phyloP scores from a whole-genome alignment of 257 asterid genomes.

The Rhazya stricta region DNA sequence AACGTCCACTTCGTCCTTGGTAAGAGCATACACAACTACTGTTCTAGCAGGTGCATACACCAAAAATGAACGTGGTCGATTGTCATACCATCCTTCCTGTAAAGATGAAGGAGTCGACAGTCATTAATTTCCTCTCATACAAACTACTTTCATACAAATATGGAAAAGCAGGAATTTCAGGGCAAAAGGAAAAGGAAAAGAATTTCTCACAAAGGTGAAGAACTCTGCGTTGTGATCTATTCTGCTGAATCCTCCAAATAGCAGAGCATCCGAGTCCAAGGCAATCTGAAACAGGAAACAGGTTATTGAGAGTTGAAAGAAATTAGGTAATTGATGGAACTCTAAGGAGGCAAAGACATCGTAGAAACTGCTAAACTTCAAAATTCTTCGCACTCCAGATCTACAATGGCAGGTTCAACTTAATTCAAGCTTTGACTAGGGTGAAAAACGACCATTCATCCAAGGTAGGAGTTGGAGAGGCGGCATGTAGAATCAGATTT shows the following conservation, averaged over 20 bases:
- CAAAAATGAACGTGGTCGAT: constrained; percentile 70
- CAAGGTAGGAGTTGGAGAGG: not conserved
- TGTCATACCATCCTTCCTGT: constrained; percentile 69
- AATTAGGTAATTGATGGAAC: not conserved
- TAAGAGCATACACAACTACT: constrained; percentile 72
- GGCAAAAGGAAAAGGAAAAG: not conserved
- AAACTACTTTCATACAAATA: not conserved
- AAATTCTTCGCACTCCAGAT: not conserved
- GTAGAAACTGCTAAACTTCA: not conserved
- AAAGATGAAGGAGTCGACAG: not conserved
- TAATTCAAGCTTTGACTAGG: not conserved
- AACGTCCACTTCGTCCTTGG: constrained; percentile 28
- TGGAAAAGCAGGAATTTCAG: not conserved
- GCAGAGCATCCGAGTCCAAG: constrained; percentile 69
- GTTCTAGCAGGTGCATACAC: constrained; percentile 87
- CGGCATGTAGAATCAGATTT: not conserved
- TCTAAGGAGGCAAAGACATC: not conserved
- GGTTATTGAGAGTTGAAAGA: not conserved
- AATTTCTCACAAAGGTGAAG: constrained; percentile 70
- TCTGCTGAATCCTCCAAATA: constrained; percentile 81
- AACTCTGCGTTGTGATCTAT: constrained; percentile 61
- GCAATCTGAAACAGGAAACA: constrained; percentile 46
- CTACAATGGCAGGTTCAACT: not conserved
- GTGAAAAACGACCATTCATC: not conserved
- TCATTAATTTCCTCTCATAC: not conserved